phyloP scores from a whole-genome alignment of 2,329 filamentous ascomycete species.

The Arthroderma sp. region DNA sequence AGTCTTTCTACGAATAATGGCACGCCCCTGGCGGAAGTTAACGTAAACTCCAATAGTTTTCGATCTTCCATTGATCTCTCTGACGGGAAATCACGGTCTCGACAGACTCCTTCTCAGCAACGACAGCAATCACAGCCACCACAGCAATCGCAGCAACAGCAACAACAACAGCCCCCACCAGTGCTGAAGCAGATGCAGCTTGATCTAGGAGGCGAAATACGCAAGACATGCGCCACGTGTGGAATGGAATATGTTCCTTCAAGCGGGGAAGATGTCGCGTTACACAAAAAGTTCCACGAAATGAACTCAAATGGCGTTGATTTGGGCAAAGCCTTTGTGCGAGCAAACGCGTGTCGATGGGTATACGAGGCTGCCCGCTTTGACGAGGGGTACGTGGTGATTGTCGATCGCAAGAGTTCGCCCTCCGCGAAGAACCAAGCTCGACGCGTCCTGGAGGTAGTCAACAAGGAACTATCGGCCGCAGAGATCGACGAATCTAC shows the following conservation, averaged over 20 bases:
- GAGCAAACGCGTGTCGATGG: conserved; percentile 38
- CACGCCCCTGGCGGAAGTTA: conserved; percentile 28
- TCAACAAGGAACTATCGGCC: conserved; percentile 49
- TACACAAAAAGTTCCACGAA: conserved; percentile 53
- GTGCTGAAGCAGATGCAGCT: conserved; percentile 47
- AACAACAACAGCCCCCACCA: conserved; percentile 10
- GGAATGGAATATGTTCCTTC: conserved; percentile 56
- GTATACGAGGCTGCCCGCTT: conserved; percentile 39
- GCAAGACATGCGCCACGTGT: conserved; percentile 46
- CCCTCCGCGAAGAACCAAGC: conserved; percentile 38
- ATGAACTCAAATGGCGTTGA: conserved; percentile 49
- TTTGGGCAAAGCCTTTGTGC: conserved; percentile 44
- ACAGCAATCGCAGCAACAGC: conserved; percentile 1
- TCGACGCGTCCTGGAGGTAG: conserved; percentile 47
- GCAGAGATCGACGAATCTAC: conserved; percentile 44
- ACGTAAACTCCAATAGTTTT: conserved; percentile 31
- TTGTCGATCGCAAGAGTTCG: conserved; percentile 43
- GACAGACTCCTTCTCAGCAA: background rate
- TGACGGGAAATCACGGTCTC: conserved; percentile 18
- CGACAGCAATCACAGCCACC: conserved; percentile 3
- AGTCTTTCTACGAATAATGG: conserved; percentile 1
- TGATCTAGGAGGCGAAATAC: conserved; percentile 42
- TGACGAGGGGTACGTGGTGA: conserved; percentile 41
- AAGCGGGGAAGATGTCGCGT: conserved; percentile 44
- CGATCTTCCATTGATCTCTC: conserved; percentile 24